These are phyloP conservation scores for Kockovaella imperatae DNA, from an alignment of 768 basidiomycete species.

Conservation along the genomic window DNA sequence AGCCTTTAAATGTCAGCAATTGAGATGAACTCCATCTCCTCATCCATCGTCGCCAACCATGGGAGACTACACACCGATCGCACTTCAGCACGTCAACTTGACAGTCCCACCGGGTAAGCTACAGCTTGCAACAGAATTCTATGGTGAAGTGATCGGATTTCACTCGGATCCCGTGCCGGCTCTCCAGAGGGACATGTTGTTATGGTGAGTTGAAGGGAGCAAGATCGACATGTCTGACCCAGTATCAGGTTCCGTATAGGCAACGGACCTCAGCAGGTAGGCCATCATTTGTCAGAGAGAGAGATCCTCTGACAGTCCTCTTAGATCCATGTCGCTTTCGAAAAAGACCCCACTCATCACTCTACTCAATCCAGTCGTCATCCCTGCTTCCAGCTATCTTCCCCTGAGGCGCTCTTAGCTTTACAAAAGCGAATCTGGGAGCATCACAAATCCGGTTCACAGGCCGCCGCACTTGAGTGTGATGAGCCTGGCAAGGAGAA, in stretches of 20 bases:
- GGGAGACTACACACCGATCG: conserved; percentile 19
- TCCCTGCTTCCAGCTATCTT: conserved; percentile 32
- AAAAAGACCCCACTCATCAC: conserved; percentile 4
- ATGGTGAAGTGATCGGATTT: conserved; percentile 35
- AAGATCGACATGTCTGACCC: not conserved
- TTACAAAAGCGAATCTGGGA: conserved; percentile 36
- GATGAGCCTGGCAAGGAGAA: conserved; percentile 37
- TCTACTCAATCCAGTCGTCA: conserved; percentile 22
- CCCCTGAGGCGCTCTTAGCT: conserved; percentile 17
- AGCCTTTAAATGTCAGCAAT: too few relatives aligned
- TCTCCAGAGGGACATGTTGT: conserved; percentile 23
- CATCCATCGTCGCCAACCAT: conserved; percentile 3
- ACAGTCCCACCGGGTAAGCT: conserved; percentile 31
- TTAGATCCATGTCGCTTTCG: conserved; percentile 34
- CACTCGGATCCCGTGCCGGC: conserved; percentile 32
- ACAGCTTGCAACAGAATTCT: conserved; percentile 38
- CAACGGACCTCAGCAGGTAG: conserved; percentile 32
- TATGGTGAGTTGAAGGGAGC: conserved; percentile 23
- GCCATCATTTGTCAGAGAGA: not conserved
- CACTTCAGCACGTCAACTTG: conserved; percentile 39
- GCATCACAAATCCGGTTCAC: conserved; percentile 17
- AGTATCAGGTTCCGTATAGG: conserved; percentile 29
- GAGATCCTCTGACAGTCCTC: not conserved
- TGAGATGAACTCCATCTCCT: too few relatives aligned
- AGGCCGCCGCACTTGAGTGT: conserved; percentile 22